phyloP scores from a whole-genome alignment of 2,329 filamentous ascomycete genomes.

The Bipolaris gigantea region DNA sequence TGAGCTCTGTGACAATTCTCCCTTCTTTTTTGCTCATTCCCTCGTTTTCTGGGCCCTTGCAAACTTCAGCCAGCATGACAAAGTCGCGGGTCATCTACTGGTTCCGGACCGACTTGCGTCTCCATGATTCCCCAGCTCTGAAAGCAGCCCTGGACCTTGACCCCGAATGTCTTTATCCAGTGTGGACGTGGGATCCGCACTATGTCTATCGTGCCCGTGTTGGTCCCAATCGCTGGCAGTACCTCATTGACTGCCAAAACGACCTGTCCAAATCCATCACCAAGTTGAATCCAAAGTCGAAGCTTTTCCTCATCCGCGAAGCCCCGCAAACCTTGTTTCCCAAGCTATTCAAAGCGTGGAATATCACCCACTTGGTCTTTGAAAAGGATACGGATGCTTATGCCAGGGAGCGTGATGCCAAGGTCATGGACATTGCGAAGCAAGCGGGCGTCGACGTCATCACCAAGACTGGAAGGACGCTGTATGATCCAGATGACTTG shows the following conservation, averaged over 20 bases:
- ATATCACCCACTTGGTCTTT: conserved; percentile 74
- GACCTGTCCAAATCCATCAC: conserved; percentile 69
- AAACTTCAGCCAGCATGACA: conserved; percentile 20
- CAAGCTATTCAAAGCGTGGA: conserved; percentile 73
- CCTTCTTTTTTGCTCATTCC: not conserved
- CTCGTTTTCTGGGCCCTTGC: not conserved
- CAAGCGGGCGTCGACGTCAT: conserved; percentile 70
- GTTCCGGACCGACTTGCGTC: conserved; percentile 76
- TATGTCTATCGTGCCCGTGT: conserved; percentile 74
- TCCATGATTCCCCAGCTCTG: conserved; percentile 76
- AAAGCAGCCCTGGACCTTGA: conserved; percentile 71
- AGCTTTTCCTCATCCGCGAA: conserved; percentile 72
- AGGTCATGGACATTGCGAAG: conserved; percentile 61
- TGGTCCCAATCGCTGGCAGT: conserved; percentile 74
- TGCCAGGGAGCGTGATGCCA: conserved; percentile 64
- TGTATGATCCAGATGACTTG: conserved; percentile 73
- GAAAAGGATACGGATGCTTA: conserved; percentile 80
- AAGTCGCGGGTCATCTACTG: conserved; percentile 69
- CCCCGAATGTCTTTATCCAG: conserved; percentile 69
- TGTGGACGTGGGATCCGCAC: conserved; percentile 81
- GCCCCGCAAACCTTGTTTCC: conserved; percentile 70
- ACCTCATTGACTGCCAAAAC: conserved; percentile 70
- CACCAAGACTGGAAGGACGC: conserved; percentile 64
- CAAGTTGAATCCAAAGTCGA: conserved; percentile 69
- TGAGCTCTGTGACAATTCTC: not conserved